Evolutionary conservation across 1,284 basidiomycete genomes (phyloP).

Genomic region (Paramarasmius palmivorus): DNA sequence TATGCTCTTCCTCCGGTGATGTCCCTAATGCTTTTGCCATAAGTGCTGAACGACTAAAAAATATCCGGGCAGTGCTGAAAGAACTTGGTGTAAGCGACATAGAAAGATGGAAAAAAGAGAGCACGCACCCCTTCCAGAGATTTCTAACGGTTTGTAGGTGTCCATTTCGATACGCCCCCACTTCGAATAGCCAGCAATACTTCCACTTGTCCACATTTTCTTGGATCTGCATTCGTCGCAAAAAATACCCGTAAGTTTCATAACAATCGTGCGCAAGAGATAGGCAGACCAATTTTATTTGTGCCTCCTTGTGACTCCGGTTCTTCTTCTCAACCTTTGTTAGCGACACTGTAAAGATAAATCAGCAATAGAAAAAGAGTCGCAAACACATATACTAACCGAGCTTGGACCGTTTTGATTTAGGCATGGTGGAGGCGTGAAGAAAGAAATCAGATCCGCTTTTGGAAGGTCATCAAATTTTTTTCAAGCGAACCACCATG

Average conservation of each 20-base stretch:
- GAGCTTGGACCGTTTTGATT: slow-evolving; percentile 85
- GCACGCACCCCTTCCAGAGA: slow-evolving; percentile 87
- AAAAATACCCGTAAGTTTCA: slow-evolving; percentile 4
- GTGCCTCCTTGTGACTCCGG: slow-evolving; percentile 81
- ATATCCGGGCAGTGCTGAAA: slow-evolving; percentile 82
- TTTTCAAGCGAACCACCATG: slow-evolving; percentile 7
- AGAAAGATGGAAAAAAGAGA: slow-evolving; percentile 9
- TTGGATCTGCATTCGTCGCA: slow-evolving; percentile 57
- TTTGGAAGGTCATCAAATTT: neutral
- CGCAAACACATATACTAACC: slow-evolving; percentile 44
- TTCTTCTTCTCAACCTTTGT: slow-evolving; percentile 82
- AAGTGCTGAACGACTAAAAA: slow-evolving; percentile 90
- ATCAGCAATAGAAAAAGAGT: slow-evolving; percentile 12
- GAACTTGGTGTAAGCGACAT: slow-evolving; percentile 4
- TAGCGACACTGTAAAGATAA: slow-evolving; percentile 57
- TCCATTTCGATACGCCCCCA: slow-evolving; percentile 93
- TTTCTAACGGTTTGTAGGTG: slow-evolving; percentile 92
- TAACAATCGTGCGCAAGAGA: slow-evolving; percentile 3
- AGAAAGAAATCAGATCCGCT: neutral
- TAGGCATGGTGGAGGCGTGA: slow-evolving; percentile 67
- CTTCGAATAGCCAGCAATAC: slow-evolving; percentile 94
- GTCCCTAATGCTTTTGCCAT: slow-evolving; percentile 96
- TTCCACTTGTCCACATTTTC: slow-evolving; percentile 83
- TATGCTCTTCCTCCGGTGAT: slow-evolving; percentile 86
- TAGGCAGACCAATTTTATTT: slow-evolving; percentile 78